phyloP scores from a whole-genome alignment of 1,284 basidiomycete species.

The Ganoderma resinaceum region DNA sequence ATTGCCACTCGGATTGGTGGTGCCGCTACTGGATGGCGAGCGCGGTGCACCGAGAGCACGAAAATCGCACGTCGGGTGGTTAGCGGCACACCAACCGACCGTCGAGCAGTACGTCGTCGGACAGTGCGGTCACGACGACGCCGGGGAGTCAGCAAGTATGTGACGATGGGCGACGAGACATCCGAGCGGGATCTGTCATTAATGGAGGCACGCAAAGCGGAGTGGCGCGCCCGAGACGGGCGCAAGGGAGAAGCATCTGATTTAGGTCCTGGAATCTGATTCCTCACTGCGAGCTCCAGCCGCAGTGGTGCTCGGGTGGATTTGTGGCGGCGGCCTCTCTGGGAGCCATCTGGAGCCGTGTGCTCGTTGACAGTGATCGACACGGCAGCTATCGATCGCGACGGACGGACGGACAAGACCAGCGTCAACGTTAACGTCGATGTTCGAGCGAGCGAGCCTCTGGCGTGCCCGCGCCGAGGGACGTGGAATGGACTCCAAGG shows the following conservation, averaged over 20 bases:
- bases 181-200: too few relatives aligned
- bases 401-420: neutral
- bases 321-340: neutral
- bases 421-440: neutral
- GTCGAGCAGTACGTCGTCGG: too few relatives aligned
- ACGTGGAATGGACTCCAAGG: neutral
- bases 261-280: too few relatives aligned
- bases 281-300: neutral
- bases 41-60: too few relatives aligned
- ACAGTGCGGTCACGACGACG: too few relatives aligned
- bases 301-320: neutral
- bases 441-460: neutral
- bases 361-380: neutral
- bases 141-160: too few relatives aligned
- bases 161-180: too few relatives aligned
- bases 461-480: too few relatives aligned
- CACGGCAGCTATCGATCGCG: conserved; percentile 1
- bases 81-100: too few relatives aligned
- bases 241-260: neutral
- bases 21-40: too few relatives aligned
- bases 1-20: too few relatives aligned
- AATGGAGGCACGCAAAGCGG: neutral
- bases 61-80: too few relatives aligned
- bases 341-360: neutral
- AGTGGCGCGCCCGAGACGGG: neutral